phyloP scores from a whole-genome alignment of 768 basidiomycete genomes.

The Mycena capillaripes region DNA sequence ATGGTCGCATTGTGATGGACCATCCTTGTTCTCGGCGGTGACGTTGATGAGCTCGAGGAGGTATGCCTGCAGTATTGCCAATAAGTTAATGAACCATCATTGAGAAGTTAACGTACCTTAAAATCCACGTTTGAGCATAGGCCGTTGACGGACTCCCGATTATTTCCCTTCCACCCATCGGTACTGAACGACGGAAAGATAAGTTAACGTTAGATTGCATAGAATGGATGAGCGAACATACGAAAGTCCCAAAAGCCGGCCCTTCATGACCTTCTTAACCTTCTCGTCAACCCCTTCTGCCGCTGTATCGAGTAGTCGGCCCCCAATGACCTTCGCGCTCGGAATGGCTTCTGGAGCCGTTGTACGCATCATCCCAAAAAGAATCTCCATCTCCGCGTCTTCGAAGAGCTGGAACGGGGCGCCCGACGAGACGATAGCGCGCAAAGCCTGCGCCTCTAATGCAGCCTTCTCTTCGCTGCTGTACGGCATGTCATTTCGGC shows the following conservation, averaged over 20 bases:
- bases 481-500: constrained; percentile 15
- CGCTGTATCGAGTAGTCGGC: constrained; percentile 5
- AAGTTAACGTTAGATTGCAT: not conserved
- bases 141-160: not conserved
- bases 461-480: not conserved
- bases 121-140: not conserved
- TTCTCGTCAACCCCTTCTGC: constrained; percentile 1
- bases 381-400: constrained; percentile 14
- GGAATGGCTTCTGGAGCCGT: constrained; percentile 6
- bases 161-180: constrained; percentile 10
- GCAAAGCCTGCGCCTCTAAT: constrained; percentile 6
- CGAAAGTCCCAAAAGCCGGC: not conserved
- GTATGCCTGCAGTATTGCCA: not conserved
- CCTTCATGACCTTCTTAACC: not conserved
- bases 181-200: not conserved
- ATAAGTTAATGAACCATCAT: not conserved
- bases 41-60: constrained; percentile 14
- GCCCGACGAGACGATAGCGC: constrained; percentile 1
- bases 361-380: constrained; percentile 19
- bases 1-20: not conserved
- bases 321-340: constrained; percentile 5
- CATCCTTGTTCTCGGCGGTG: constrained; percentile 23
- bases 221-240: not conserved
- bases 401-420: not conserved
- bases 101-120: not conserved